Evolutionary conservation across 345 rosid species (phyloP), one percentile per base, ranked within the genome.

Genomic region (Sonneratia caseolaris): DNA sequence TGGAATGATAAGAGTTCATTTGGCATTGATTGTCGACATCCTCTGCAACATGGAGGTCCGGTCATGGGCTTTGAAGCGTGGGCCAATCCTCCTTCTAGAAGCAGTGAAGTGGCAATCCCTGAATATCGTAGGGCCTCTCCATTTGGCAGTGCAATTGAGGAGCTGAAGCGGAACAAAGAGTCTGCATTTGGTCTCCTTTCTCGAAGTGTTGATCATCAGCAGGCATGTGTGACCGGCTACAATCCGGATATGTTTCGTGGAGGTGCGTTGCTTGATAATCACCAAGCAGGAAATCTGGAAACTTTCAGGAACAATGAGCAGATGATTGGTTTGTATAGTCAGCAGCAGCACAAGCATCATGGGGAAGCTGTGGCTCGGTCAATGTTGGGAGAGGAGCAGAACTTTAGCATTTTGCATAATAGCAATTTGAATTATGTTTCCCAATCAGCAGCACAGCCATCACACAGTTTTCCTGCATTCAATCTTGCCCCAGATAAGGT

Each of bases 401-500:
- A 70, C 72, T 78, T 74, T 7, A 62, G 32, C 66, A 62, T 76
- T 75, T 77, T 42, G 65, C 79, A 19, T 79, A 78, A 68, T 68
- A 62, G 66, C 19, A 40, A 51, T 43, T 16, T 68, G 70, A 68
- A 16, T 45, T 77, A 73, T 75, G 32, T 75, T 85, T 62, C 75
- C 81, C 70, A 77, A 22, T 42, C 65, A 53, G 55, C 72, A 13
- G 74, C 71, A 59, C 84, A 76, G 66, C 72, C 84, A 64, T 71
- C 84, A 42, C 71, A 68, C 48, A 47, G 72, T 74, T 78, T 81
- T 64, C 82, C 85, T 21, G 19, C 82, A 47, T 81, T 75, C 69
- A 81, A 72, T 21, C 19, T 66, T 47, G 67, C 76, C 72, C 27
- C 85, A 13, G 75, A 79, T 72, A 83, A 83, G 91, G 91, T 81